Evolutionary conservation across 1,284 basidiomycete genomes (phyloP), one percentile per base, ranked within the genome.

Genomic region (Sphagnurus paluster): DNA sequence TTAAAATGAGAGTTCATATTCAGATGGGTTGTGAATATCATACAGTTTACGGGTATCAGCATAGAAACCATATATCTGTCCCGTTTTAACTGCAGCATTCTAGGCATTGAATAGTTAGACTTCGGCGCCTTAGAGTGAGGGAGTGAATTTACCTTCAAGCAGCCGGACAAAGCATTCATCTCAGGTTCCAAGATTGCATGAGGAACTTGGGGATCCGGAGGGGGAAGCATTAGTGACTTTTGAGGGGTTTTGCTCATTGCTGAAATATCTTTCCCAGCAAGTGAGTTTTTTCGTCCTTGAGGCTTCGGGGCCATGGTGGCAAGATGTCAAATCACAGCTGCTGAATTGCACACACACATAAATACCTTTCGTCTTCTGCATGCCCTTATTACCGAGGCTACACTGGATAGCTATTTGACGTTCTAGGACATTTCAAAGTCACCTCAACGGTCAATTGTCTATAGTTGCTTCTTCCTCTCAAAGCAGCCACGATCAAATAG

Each of bases 1-100:
- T n/a, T n/a, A n/a, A n/a, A n/a, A n/a, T n/a, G n/a, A n/a, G n/a
- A n/a, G n/a, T n/a, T n/a, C n/a, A n/a, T n/a, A n/a, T n/a, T n/a
- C n/a, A n/a, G n/a, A 35, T 14, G 36, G 21, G 17, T 23, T 17
- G 39, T 16, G 20, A 23, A 19, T 11, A 25, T 65, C 80, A 52
- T 58, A 88, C 87, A 88, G 68, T 67, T 72, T 78, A 48, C 70
- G 73, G 34, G 78, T 69, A 55, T 87, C 82, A 0, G 75, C 71
- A 58, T 86, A 81, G 57, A 87, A 89, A 6, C 69, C 69, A 56
- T 85, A 84, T 26, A 89, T 71, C 54, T 87, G 79, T 6, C 77
- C 84, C 1, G 83, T 81, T 61, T 80, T 86, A 4, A 87, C 67
- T 6, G 79, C 74, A n/a, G 80, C 76, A 55, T 79, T 80, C 84